These are phyloP conservation scores for Massarina eburnea DNA, from an alignment of 2,329 filamentous ascomycete species.

Conservation along the genomic window DNA sequence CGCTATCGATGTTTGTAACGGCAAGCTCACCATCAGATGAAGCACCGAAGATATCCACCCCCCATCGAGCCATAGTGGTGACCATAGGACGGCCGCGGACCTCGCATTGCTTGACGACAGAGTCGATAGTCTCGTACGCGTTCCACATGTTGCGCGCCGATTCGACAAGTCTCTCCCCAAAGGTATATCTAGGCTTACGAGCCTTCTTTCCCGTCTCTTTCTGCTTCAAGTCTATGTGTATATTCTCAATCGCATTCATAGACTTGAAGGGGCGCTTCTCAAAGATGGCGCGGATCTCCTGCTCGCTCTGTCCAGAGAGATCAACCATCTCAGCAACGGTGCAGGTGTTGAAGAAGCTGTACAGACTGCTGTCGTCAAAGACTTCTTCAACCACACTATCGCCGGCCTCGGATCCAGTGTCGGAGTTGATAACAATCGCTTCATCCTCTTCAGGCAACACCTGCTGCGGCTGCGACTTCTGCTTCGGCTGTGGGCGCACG, in stretches of 20 bases:
- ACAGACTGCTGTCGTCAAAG: conserved; percentile 58
- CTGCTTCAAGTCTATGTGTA: conserved; percentile 50
- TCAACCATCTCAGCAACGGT: conserved; percentile 75
- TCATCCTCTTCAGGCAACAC: conserved; percentile 33
- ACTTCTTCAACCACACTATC: conserved; percentile 21
- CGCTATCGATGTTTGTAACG: conserved; percentile 56
- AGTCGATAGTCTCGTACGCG: conserved; percentile 80
- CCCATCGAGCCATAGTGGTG: conserved; percentile 68
- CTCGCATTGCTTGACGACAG: conserved; percentile 76
- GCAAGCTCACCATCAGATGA: conserved; percentile 64
- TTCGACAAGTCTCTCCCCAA: conserved; percentile 69
- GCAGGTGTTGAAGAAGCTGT: conserved; percentile 83
- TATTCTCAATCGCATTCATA: conserved; percentile 65
- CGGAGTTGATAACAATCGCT: conserved; percentile 38
- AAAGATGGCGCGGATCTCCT: conserved; percentile 69
- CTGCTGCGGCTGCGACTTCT: background rate
- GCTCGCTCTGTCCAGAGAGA: conserved; percentile 73
- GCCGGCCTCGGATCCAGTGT: conserved; percentile 50
- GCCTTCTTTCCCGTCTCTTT: conserved; percentile 37
- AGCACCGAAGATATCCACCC: conserved; percentile 64
- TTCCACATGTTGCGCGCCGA: conserved; percentile 72
- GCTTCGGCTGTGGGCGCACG: conserved; percentile 20
- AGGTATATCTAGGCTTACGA: conserved; percentile 49
- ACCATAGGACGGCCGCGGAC: conserved; percentile 67
- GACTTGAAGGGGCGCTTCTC: conserved; percentile 72